Conservation (phyloP, 768 basidiomycete species). For the Cubamyces lactineus region DNA sequence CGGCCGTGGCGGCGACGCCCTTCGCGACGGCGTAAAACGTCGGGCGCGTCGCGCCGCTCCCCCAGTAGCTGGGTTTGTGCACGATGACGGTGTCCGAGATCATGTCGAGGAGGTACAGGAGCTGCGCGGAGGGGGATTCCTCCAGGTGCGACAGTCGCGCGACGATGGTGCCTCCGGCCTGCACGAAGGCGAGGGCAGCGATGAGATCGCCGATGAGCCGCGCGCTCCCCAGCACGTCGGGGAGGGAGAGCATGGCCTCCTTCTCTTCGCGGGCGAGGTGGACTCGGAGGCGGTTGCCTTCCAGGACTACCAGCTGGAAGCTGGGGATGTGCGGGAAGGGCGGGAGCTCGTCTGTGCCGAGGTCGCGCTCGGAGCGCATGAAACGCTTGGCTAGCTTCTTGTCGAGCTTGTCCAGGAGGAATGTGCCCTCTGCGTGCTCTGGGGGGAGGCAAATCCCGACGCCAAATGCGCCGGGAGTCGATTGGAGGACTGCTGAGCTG, state of each 20-base stretch:
- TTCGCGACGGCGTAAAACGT: slow-evolving; percentile 10
- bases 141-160: slow-evolving; percentile 6
- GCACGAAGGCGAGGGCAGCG: neutral
- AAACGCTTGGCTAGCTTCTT: too few species aligned
- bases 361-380: too few species aligned
- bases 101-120: slow-evolving; percentile 10
- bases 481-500: slow-evolving; percentile 1
- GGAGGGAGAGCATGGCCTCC: slow-evolving; percentile 3
- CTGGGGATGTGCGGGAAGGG: too few species aligned
- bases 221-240: neutral
- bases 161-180: slow-evolving; percentile 9
- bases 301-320: too few species aligned
- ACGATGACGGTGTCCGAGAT: slow-evolving; percentile 3
- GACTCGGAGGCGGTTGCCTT: too few species aligned
- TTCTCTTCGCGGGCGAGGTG: neutral
- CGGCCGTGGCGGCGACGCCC: neutral
- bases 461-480: neutral
- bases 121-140: slow-evolving; percentile 5
- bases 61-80: neutral
- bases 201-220: slow-evolving; percentile 3
- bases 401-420: too few species aligned
- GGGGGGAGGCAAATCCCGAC: neutral
- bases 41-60: neutral
- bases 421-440: too few species aligned
- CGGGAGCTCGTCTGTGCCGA: too few species aligned